phyloP scores from a whole-genome alignment of 2,329 filamentous ascomycete genomes.

The Botryotinia calthae region DNA sequence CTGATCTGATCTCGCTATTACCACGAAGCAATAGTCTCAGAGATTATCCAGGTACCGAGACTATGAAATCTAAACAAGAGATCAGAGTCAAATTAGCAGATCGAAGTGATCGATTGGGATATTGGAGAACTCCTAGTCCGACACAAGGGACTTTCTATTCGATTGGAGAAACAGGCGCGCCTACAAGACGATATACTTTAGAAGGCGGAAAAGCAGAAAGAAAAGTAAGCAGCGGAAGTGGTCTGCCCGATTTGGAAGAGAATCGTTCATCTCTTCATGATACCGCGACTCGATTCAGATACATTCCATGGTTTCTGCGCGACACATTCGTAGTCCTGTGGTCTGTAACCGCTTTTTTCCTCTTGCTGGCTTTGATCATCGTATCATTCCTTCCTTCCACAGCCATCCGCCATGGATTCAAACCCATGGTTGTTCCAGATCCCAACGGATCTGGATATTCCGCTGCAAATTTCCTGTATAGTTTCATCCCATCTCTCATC shows the following conservation, averaged over 20 bases:
- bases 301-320: constrained; percentile 75
- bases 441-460: constrained; percentile 69
- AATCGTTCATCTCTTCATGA: constrained; percentile 29
- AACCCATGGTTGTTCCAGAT: constrained; percentile 61
- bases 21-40: constrained; percentile 75
- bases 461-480: constrained; percentile 83
- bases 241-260: constrained; percentile 32
- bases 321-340: constrained; percentile 64
- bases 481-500: constrained; percentile 67
- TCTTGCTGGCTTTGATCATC: constrained; percentile 69
- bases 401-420: constrained; percentile 67
- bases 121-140: constrained; percentile 72
- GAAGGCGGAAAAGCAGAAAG: constrained; percentile 49
- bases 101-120: constrained; percentile 73
- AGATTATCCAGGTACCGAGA: constrained; percentile 70
- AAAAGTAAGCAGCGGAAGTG: constrained; percentile 30
- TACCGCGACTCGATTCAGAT: constrained; percentile 55
- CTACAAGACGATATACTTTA: constrained; percentile 50
- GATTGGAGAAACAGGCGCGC: constrained; percentile 63
- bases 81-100: constrained; percentile 54
- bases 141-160: constrained; percentile 70
- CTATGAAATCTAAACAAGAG: constrained; percentile 50
- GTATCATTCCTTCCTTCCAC: constrained; percentile 74
- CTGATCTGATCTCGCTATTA: constrained; percentile 75
- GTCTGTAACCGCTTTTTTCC: constrained; percentile 55